Base-by-base conservation (phyloP, 805 yeast species). In the Zygoascus ofunaensis region DNA sequence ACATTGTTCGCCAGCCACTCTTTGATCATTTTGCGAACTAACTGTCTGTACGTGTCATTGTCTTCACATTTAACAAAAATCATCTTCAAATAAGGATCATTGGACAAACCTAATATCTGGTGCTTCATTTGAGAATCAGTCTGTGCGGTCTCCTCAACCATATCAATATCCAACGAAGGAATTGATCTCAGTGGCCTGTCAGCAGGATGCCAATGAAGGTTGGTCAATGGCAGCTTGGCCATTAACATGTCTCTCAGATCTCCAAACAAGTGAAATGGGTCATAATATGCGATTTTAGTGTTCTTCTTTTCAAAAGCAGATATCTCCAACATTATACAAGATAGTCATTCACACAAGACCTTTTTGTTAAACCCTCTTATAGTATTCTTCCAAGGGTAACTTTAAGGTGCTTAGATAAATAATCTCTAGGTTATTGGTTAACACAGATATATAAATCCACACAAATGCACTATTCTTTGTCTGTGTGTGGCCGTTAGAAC, bases 1-100 rank as follows among this genome's bases (percentile, higher is more conserved):
- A 43, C 70, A 55, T 34, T 63, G 51, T 34, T 68, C 37, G 72
- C 68, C 21, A 84, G 66, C 97, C 98, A 92, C 52, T 82, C 92
- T 39, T 71, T 73, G 19, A 89, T 76, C 51, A 87, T 66, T 1
- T 94, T 95, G 34, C 98, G 73, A 0, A 83, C 87, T 55, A 81
- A 84, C 0, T 82, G 61, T 48, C 94, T 69, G 60, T 90, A 90
- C 1, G 76, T 76, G 14, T 90, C 97, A 17, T 82, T 60, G 37
- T 74, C 76, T 4, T 76, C 78, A 48, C 81, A 75, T 44, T 73
- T 73, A 5, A 90, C 70, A 45, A 89, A 74, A 68, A 90, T 79
- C 18, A 87, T 56, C 50, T 81, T 72, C 38, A 84, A 65, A 52
- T 81, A 78, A 1, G 83, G 77, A 4, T 70, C 63, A 34, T 63